Percentiles rank a stretch among this genome's conserved stretches.
These are phyloP conservation scores for Lavandula angustifolia DNA, from an alignment of 257 asterid genomes.

Conservation along the genomic window DNA sequence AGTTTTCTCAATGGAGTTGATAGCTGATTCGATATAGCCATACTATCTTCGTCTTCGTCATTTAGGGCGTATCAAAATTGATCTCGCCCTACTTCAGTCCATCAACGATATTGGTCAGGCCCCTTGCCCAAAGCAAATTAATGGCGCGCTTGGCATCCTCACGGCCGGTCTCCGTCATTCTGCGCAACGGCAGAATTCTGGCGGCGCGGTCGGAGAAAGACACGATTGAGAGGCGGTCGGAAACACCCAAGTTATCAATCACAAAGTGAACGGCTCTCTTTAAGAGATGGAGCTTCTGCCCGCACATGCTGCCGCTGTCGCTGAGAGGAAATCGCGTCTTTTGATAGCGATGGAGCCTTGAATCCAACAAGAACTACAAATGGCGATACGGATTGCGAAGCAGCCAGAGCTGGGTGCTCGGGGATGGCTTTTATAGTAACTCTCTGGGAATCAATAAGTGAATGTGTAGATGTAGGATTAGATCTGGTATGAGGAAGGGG, in stretches of 20 bases:
- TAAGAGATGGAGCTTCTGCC: constrained; percentile 34
- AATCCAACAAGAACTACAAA: constrained; percentile 38
- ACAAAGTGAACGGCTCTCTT: constrained; percentile 35
- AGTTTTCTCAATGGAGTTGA: too few relatives aligned
- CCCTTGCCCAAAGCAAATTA: constrained; percentile 16
- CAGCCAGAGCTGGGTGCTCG: constrained; percentile 31
- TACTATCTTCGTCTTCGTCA: too few relatives aligned
- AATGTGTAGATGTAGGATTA: neutral
- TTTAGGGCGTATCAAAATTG: too few relatives aligned
- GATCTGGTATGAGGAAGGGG: constrained; percentile 12
- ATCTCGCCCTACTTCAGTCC: constrained; percentile 43
- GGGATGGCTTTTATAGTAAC: constrained; percentile 32
- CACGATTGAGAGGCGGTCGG: constrained; percentile 28
- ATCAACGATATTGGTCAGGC: constrained; percentile 39
- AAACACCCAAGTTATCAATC: constrained; percentile 29
- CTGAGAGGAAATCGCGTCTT: constrained; percentile 7
- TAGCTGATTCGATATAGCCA: too few relatives aligned
- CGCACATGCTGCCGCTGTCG: constrained; percentile 41
- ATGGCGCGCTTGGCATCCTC: constrained; percentile 40
- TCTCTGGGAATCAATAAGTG: constrained; percentile 4
- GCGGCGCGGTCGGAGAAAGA: constrained; percentile 27
- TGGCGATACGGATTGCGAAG: constrained; percentile 19
- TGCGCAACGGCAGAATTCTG: constrained; percentile 36
- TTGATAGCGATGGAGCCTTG: constrained; percentile 35
- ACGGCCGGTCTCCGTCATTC: constrained; percentile 44